These are phyloP conservation scores for Nicotiana sylvestris DNA, from an alignment of 257 asterid genomes.

Conservation along the genomic window DNA sequence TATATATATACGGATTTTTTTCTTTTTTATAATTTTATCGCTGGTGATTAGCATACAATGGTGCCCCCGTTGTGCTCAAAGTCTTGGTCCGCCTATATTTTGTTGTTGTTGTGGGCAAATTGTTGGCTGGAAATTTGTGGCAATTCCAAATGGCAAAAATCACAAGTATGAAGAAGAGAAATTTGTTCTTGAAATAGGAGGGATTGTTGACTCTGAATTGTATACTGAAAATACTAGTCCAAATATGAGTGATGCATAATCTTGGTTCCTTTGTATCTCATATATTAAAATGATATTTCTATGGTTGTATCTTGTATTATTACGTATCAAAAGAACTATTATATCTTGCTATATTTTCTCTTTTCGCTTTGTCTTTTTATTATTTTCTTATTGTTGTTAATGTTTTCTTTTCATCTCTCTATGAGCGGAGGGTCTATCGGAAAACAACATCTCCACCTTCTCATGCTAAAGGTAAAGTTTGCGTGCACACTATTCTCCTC, in stretches of 20 bases:
- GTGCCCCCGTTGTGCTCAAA: too few relatives aligned
- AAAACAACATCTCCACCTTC: too few relatives aligned
- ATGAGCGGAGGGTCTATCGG: too few relatives aligned
- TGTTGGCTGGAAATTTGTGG: slow-evolving; percentile 87
- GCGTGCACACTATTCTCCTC: too few relatives aligned
- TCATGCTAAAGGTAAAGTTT: too few relatives aligned
- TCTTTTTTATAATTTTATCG: too few relatives aligned
- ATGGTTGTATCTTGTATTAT: not conserved
- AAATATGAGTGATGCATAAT: slow-evolving; percentile 38
- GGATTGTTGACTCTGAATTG: slow-evolving; percentile 57
- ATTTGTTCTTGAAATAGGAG: slow-evolving; percentile 67
- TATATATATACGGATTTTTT: too few relatives aligned
- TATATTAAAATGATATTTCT: not conserved
- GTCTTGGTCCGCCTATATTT: slow-evolving; percentile 2
- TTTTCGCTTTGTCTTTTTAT: too few relatives aligned
- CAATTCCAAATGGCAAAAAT: slow-evolving; percentile 41
- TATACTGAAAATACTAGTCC: slow-evolving; percentile 36
- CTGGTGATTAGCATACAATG: too few relatives aligned
- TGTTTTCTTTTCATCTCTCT: too few relatives aligned
- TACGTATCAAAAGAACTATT: not conserved
- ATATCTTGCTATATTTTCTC: not conserved
- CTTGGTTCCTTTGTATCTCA: not conserved
- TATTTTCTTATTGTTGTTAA: too few relatives aligned
- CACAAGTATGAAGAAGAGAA: slow-evolving; percentile 83
- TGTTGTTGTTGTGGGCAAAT: slow-evolving; percentile 77